A percentile compares a stretch with the other conserved stretches of the same genome.
phyloP scores from a whole-genome alignment of 148 eudicot genomes.

The Nepenthes mirabilis region DNA sequence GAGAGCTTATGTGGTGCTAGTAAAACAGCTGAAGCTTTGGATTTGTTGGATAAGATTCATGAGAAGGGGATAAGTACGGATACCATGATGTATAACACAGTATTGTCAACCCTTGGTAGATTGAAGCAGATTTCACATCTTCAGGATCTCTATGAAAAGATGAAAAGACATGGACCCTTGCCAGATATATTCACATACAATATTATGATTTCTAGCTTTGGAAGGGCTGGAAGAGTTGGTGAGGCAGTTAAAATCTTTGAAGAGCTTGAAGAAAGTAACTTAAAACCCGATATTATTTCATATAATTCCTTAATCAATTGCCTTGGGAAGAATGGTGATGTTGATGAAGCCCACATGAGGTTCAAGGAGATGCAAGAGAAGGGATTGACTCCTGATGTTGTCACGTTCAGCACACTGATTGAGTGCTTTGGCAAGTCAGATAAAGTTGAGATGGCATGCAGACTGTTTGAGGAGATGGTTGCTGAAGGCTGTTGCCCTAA shows the following conservation, averaged over 20 bases:
- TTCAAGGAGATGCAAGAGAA: slow-evolving; percentile 90
- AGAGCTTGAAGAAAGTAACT: slow-evolving; percentile 71
- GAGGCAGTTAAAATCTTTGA: slow-evolving; percentile 78
- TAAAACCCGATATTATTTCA: slow-evolving; percentile 60
- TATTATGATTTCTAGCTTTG: slow-evolving; percentile 75
- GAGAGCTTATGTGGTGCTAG: slow-evolving; percentile 72
- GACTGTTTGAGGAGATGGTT: slow-evolving; percentile 80
- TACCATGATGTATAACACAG: slow-evolving; percentile 68
- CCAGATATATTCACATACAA: slow-evolving; percentile 81
- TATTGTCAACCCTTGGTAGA: slow-evolving; percentile 73
- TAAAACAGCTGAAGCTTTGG: slow-evolving; percentile 65
- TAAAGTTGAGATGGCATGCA: slow-evolving; percentile 82
- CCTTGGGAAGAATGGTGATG: slow-evolving; percentile 83
- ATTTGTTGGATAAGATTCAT: slow-evolving; percentile 56
- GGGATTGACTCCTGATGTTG: slow-evolving; percentile 80
- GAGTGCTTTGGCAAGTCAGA: slow-evolving; percentile 94
- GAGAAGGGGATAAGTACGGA: slow-evolving; percentile 70
- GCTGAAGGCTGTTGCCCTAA: slow-evolving; percentile 78
- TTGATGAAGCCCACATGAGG: slow-evolving; percentile 93
- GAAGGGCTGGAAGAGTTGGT: slow-evolving; percentile 65
- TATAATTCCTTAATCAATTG: slow-evolving; percentile 86
- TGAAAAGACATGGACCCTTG: slow-evolving; percentile 65
- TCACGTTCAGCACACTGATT: slow-evolving; percentile 81
- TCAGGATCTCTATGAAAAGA: slow-evolving; percentile 58
- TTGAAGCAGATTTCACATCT: slow-evolving; percentile 61